Conservation (phyloP, 2,329 filamentous ascomycete genomes). For the Hymenoscyphus infarciens region DNA sequence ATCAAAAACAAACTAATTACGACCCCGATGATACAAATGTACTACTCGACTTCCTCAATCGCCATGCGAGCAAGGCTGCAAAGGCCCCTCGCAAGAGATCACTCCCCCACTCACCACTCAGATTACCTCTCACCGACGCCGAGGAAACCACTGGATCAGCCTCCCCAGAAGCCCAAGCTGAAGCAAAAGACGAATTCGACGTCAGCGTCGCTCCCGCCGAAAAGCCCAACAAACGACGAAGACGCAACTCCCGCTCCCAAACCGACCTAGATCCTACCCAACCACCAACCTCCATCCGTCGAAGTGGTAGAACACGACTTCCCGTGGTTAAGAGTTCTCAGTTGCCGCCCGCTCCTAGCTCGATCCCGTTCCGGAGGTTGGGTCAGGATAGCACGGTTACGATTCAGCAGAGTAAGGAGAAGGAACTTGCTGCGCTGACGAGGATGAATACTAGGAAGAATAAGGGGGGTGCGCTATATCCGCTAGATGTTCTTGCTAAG, state of each 20-base stretch:
- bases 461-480: constrained; percentile 39
- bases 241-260: constrained; percentile 10
- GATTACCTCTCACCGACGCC: constrained; percentile 28
- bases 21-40: constrained; percentile 37
- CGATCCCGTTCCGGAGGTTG: constrained; percentile 33
- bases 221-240: constrained; percentile 25
- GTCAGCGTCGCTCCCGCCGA: constrained; percentile 16
- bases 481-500: constrained; percentile 31
- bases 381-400: constrained; percentile 31
- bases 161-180: constrained; percentile 17
- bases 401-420: constrained; percentile 38
- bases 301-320: constrained; percentile 34
- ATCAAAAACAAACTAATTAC: constrained; percentile 15
- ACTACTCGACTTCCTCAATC: constrained; percentile 37
- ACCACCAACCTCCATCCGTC: constrained; percentile 24
- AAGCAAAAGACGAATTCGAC: constrained; percentile 27
- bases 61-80: constrained; percentile 37
- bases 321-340: constrained; percentile 27
- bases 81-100: constrained; percentile 33
- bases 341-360: constrained; percentile 26
- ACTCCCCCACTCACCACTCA: constrained; percentile 34
- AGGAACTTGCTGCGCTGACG: constrained; percentile 42
- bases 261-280: constrained; percentile 23
- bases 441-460: constrained; percentile 45
- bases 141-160: constrained; percentile 22